phyloP scores from a whole-genome alignment of 352 stramenopile species.

The Phytophthora aleatoria region DNA sequence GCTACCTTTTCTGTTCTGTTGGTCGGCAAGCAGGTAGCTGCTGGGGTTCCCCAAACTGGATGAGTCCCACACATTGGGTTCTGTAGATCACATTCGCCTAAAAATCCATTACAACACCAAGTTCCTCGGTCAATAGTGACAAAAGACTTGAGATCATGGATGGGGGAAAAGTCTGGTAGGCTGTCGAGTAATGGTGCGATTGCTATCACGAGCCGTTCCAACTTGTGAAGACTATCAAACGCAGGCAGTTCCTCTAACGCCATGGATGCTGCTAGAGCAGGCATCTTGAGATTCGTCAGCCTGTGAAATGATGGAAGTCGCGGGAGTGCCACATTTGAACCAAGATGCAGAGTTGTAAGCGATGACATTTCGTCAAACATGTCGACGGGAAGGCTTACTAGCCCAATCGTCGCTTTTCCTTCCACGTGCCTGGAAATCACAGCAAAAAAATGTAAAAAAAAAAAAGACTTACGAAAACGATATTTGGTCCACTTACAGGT shows the following conservation, averaged over 20 bases:
- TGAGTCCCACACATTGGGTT: slow-evolving; percentile 9
- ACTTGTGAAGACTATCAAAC: slow-evolving; percentile 20
- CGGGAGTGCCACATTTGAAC: too few species aligned
- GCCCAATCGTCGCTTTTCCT: not conserved
- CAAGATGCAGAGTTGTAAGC: too few species aligned
- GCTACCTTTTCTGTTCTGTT: not conserved
- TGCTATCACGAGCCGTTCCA: slow-evolving; percentile 28
- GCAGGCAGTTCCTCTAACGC: slow-evolving; percentile 11
- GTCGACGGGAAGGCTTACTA: not conserved
- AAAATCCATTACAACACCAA: slow-evolving; percentile 18
- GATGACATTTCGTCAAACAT: too few species aligned
- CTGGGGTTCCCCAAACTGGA: slow-evolving; percentile 10
- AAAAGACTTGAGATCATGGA: slow-evolving; percentile 2
- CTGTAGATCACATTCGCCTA: slow-evolving; percentile 6
- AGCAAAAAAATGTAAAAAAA: not conserved
- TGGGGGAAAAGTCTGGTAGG: slow-evolving; percentile 9
- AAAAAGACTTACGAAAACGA: not conserved
- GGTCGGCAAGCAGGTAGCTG: slow-evolving; percentile 1
- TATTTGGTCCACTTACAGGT: not conserved
- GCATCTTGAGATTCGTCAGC: too few species aligned
- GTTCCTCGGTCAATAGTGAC: slow-evolving; percentile 3
- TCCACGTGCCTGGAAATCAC: not conserved
- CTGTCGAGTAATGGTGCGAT: slow-evolving; percentile 1
- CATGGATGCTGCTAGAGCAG: too few species aligned
- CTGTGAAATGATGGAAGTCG: too few species aligned